A percentile compares a stretch with the other conserved stretches of the same genome.
phyloP scores from a whole-genome alignment of 495 filamentous ascomycete species.

The Daldinia childiae region DNA sequence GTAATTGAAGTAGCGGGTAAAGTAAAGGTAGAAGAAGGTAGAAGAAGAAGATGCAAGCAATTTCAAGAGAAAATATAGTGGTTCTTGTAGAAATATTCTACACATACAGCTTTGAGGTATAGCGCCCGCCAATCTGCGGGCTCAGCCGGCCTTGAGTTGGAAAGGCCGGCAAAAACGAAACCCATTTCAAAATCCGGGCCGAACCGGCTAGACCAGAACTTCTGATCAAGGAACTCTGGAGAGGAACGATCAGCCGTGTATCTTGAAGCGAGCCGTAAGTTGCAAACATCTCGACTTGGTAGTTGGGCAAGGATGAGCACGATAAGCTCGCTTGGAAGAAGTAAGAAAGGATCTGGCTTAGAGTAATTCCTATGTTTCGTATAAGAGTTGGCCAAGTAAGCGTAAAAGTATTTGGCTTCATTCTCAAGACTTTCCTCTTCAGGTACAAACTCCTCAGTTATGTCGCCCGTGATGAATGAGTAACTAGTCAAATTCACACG shows the following conservation, averaged over 20 bases:
- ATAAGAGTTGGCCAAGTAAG: not conserved
- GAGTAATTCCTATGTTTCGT: not conserved
- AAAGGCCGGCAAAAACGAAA: not conserved
- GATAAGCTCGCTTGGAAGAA: conserved; percentile 25
- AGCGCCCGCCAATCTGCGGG: not conserved
- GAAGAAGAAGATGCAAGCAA: not conserved
- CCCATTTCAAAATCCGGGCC: not conserved
- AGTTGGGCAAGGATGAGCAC: conserved; percentile 18
- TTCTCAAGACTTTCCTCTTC: not conserved
- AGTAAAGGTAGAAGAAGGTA: not conserved
- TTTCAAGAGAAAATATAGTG: not conserved
- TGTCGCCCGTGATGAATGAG: not conserved
- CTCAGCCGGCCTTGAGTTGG: not conserved
- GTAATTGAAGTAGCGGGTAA: not conserved
- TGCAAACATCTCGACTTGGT: conserved; percentile 20
- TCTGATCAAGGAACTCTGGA: not conserved
- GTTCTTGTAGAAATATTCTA: not conserved
- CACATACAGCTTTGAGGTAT: not conserved
- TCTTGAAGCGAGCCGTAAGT: conserved; percentile 14
- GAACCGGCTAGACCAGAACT: not conserved
- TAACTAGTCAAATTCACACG: not conserved
- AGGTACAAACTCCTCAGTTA: not conserved
- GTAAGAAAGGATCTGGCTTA: conserved; percentile 2
- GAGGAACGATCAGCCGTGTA: conserved; percentile 11
- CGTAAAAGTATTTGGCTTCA: not conserved